Evolutionary conservation across 352 stramenopile genomes (phyloP).

Genomic region (Phytophthora tubulina): DNA sequence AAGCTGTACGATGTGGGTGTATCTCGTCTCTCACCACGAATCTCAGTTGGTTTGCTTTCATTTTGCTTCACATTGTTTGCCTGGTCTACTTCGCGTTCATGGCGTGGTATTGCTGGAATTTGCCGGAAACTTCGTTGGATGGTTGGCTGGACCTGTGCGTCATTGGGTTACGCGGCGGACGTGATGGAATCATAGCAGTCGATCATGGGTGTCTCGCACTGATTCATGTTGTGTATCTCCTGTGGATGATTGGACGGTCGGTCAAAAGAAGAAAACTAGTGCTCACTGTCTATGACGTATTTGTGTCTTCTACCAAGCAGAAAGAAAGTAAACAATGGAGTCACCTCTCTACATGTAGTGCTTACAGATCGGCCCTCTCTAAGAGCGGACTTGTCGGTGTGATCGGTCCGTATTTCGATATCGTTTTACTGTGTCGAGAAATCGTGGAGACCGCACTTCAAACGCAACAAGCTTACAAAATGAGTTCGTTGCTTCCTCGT

Average conservation of each 20-base stretch:
- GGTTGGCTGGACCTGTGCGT: conserved; percentile 12
- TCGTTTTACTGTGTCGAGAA: conserved; percentile 29
- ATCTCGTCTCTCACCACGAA: no score
- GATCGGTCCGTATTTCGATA: conserved; percentile 32
- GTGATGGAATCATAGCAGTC: conserved; percentile 13
- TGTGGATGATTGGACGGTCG: conserved; percentile 28
- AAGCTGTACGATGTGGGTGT: no score
- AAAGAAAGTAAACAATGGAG: neutral
- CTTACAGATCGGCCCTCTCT: neutral
- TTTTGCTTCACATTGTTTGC: conserved; percentile 5
- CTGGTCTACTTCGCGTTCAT: conserved; percentile 8
- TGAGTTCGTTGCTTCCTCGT: conserved; percentile 42
- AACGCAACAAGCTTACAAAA: conserved; percentile 34
- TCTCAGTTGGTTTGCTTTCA: conserved; percentile 11
- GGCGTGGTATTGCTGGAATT: neutral
- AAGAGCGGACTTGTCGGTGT: conserved; percentile 8
- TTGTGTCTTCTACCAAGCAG: neutral
- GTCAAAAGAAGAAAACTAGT: conserved; percentile 9
- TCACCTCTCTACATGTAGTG: no score
- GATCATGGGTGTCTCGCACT: conserved; percentile 1
- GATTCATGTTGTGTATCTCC: conserved; percentile 17
- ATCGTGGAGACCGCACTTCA: conserved; percentile 37
- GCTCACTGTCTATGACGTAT: conserved; percentile 19
- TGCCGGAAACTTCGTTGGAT: conserved; percentile 8
- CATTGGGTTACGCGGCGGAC: conserved; percentile 7